Evolutionary conservation across 1,284 basidiomycete species (phyloP), one percentile per base, ranked within the genome.

Genomic region (Rhodofomes roseus): DNA sequence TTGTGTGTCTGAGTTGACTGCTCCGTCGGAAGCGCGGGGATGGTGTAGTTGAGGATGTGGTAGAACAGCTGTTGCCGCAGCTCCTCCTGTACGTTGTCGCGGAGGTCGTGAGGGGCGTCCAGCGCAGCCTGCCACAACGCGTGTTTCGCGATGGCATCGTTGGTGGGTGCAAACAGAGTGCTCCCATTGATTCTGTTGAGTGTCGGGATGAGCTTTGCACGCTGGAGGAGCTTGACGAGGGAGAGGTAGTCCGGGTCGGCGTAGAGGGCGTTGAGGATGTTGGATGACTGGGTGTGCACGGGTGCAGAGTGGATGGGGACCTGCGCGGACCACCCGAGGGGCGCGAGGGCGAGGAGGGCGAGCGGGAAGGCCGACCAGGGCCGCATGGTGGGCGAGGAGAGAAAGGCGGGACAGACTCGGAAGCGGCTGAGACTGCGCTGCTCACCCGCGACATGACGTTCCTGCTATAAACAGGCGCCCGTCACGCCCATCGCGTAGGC

Each of bases 141-240:
- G 63, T 86, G 77, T 37, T 77, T 79, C 63, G 83, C 73, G 70
- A 96, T 89, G 14, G 96, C 96, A 61, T 92, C 86, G 74, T 99
- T 95, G 18, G 93, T 98, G 0, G 97, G 97, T 0, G 97, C 97
- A 68, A 98, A 97, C 55, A 99, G 74, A 16, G 96, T 97, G 68
- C 84, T 83, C 40, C 81, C 86, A 56, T 90, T 86, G 60, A 99
- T 85, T 63, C 81, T 84, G 71, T 96, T 97, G 64, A 99, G 80
- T 9, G 93, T 93, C 0, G 97, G 97, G 52, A 99, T 86, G 60
- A 98, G 86, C 60, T 89, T 88, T 2, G 96, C 85, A 12, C 87
- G 84, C 73, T 98, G 95, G 8, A 99, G 80, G 8, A 98, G 84
- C 44, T 76, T 76, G 14, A 99, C 76, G 27, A 99, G 81, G 46